A percentile compares a stretch with the other conserved stretches of the same genome.
Conservation (phyloP, 1,139 yeast genomes). For the Keqinozyma sinolaborantium region DNA sequence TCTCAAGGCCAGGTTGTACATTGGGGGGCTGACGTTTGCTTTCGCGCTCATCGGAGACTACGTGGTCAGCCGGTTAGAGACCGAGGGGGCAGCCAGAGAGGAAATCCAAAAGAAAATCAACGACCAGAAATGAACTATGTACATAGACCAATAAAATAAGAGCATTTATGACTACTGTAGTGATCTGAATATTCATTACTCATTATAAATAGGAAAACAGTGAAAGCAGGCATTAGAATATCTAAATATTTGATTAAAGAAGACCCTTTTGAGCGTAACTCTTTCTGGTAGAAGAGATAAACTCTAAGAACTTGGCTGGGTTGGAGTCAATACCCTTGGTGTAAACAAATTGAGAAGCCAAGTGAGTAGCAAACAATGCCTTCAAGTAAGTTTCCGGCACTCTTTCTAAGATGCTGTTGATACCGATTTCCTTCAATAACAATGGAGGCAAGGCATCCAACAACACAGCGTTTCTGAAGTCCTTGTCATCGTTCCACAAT, state of each 20-base stretch:
- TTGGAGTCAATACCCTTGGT: constrained; percentile 78
- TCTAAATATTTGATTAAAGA: constrained; percentile 18
- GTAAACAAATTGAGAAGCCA: constrained; percentile 88
- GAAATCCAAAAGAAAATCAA: constrained; percentile 7
- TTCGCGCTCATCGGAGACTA: constrained; percentile 53
- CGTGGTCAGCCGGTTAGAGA: constrained; percentile 43
- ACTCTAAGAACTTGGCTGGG: constrained; percentile 82
- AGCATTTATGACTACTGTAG: too few relatives aligned
- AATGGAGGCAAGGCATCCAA: constrained; percentile 75
- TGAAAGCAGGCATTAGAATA: too few relatives aligned
- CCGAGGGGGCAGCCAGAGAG: constrained; percentile 29
- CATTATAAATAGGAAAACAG: too few relatives aligned
- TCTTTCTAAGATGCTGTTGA: constrained; percentile 64
- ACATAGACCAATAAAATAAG: not conserved
- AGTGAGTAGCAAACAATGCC: constrained; percentile 86
- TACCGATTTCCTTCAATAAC: constrained; percentile 71
- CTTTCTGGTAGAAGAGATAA: constrained; percentile 47
- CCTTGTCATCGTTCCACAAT: constrained; percentile 78
- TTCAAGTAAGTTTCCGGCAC: constrained; percentile 87
- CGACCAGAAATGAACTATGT: too few relatives aligned
- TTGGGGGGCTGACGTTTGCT: constrained; percentile 51
- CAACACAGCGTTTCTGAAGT: constrained; percentile 75
- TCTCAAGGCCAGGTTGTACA: constrained; percentile 46
- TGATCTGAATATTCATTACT: too few relatives aligned
- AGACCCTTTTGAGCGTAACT: constrained; percentile 31